Conservation (phyloP, 345 rosid genomes). For the Durio zibethinus region DNA sequence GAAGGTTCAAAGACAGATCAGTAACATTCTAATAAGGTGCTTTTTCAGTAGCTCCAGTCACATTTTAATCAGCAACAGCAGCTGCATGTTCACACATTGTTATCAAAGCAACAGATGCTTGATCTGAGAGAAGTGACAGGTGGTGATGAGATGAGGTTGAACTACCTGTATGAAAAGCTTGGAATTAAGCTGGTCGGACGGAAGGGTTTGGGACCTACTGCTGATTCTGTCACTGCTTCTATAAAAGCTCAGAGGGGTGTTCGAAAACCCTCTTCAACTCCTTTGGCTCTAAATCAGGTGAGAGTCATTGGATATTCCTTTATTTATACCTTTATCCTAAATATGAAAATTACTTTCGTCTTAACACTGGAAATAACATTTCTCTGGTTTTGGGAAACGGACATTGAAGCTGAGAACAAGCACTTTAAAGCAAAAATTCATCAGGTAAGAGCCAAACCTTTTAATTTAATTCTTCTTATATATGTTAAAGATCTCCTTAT, state of each 20-base stretch:
- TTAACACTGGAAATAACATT: constrained; percentile 16
- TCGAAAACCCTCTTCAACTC: background rate
- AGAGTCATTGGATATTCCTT: background rate
- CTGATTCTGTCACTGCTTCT: constrained; percentile 83
- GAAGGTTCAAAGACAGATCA: constrained; percentile 63
- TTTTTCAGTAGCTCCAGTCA: constrained; percentile 95
- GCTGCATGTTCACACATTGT: constrained; percentile 75
- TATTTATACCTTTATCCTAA: background rate
- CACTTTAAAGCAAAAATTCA: constrained; percentile 57
- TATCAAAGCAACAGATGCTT: constrained; percentile 84
- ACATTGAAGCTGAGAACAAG: constrained; percentile 56
- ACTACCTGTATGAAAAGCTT: constrained; percentile 74
- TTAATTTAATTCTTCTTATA: background rate
- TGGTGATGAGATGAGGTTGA: constrained; percentile 85
- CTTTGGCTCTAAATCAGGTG: constrained; percentile 9
- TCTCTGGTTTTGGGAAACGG: constrained; percentile 35
- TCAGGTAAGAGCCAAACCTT: constrained; percentile 46
- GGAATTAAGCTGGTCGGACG: constrained; percentile 91
- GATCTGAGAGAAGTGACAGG: constrained; percentile 97
- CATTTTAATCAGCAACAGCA: constrained; percentile 95
- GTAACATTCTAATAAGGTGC: constrained; percentile 76
- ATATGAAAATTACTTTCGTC: background rate
- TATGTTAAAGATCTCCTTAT: background rate
- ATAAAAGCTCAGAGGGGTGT: constrained; percentile 43
- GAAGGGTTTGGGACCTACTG: constrained; percentile 44